These are phyloP conservation scores for Hibiscus syriacus DNA, from an alignment of 345 rosid species.

Conservation along the genomic window DNA sequence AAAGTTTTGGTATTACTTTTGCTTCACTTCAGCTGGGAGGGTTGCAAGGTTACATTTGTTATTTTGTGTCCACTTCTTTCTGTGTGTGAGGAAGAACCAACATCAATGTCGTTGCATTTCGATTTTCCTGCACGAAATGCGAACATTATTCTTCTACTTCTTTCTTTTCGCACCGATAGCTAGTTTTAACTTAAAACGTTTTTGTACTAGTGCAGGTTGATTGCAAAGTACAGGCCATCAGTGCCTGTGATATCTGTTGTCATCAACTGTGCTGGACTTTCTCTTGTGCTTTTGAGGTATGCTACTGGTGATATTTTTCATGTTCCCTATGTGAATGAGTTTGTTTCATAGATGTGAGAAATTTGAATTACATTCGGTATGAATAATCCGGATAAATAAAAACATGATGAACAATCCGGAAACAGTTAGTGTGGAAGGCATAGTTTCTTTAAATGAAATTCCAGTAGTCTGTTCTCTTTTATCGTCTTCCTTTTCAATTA, in stretches of 20 bases:
- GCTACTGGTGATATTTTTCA: not conserved
- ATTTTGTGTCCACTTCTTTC: not conserved
- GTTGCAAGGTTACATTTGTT: constrained; percentile 50
- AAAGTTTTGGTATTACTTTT: constrained; percentile 13
- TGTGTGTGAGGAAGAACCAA: too few species aligned
- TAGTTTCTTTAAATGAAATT: too few species aligned
- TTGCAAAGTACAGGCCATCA: constrained; percentile 77
- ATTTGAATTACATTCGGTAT: too few species aligned
- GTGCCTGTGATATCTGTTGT: too few species aligned
- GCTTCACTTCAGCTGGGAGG: constrained; percentile 79
- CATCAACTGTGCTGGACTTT: too few species aligned
- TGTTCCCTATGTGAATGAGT: too few species aligned
- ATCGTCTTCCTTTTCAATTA: not conserved
- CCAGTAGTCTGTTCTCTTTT: not conserved
- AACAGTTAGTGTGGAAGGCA: too few species aligned
- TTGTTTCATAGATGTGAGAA: too few species aligned
- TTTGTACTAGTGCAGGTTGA: constrained; percentile 25
- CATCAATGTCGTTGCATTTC: not conserved
- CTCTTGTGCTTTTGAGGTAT: too few species aligned
- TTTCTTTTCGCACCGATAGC: not conserved
- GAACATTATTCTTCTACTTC: not conserved
- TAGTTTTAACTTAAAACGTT: not conserved
- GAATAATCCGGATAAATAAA: not conserved
- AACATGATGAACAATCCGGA: not conserved
- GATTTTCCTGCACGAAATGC: not conserved